Percentiles rank a stretch among this genome's conserved stretches.
phyloP scores from a whole-genome alignment of 331 rosid genomes.

The Spiraea crenata region DNA sequence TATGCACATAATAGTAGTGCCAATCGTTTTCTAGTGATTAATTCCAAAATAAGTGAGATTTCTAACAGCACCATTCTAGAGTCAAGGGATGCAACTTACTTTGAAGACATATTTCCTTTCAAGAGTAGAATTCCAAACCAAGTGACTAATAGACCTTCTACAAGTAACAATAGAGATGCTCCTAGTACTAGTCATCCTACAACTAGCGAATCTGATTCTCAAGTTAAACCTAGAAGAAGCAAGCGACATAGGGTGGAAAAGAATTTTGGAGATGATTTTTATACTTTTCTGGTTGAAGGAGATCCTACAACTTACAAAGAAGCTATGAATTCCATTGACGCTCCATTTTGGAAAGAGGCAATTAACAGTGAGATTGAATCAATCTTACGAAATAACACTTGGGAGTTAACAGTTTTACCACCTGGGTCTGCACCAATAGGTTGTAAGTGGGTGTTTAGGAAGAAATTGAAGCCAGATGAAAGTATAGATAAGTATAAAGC shows the following conservation, averaged over 20 bases:
- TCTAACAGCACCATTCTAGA: not conserved
- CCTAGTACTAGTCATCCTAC: not conserved
- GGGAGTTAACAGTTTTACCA: not conserved
- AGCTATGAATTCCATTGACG: not conserved
- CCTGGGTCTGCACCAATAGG: not conserved
- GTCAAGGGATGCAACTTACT: not conserved
- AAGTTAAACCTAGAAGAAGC: not conserved
- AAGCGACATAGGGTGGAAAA: not conserved
- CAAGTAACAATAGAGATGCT: not conserved
- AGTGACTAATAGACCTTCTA: not conserved
- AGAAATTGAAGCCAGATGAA: not conserved
- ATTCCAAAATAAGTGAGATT: not conserved
- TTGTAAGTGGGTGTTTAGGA: not conserved
- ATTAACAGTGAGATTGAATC: not conserved
- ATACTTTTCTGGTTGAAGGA: not conserved
- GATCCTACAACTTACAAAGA: not conserved
- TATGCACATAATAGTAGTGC: conserved; percentile 3
- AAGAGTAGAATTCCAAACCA: not conserved
- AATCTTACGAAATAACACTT: not conserved
- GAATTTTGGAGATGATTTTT: not conserved
- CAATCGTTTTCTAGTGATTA: not conserved
- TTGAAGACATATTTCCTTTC: conserved; percentile 8
- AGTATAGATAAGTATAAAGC: not conserved
- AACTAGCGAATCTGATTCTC: not conserved
- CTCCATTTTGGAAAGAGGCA: conserved; percentile 9